Conservation (phyloP, 2,329 filamentous ascomycete genomes). For the Pseudophaeomoniella oleicola region DNA sequence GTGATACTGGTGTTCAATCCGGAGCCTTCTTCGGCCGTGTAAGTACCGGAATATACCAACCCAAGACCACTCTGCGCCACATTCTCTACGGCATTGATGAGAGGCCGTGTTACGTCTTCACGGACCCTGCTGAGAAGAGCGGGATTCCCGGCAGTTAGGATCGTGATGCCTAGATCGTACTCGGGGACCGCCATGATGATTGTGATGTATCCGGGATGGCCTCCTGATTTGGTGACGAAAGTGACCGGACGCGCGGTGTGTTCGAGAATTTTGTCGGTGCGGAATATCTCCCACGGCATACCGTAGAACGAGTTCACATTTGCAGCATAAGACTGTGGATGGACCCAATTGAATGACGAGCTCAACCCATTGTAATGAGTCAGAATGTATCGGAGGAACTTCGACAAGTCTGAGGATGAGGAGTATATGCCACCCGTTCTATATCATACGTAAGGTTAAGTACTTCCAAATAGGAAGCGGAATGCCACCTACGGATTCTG, state of each 20-base stretch:
- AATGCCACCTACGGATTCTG: conserved; percentile 19
- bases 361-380: conserved; percentile 26
- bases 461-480: neutral
- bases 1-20: conserved; percentile 9
- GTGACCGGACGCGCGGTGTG: conserved; percentile 23
- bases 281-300: conserved; percentile 33
- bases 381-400: conserved; percentile 27
- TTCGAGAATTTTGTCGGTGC: conserved; percentile 22
- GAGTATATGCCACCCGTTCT: conserved; percentile 27
- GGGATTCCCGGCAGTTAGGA: conserved; percentile 17
- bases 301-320: conserved; percentile 27
- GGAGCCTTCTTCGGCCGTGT: conserved; percentile 5
- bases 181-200: conserved; percentile 26
- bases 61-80: conserved; percentile 6
- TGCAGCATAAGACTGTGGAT: conserved; percentile 21
- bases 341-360: conserved; percentile 27
- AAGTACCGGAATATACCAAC: conserved; percentile 6
- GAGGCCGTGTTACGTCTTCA: conserved; percentile 7
- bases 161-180: conserved; percentile 33
- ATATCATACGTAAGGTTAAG: neutral
- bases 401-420: conserved; percentile 25
- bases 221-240: conserved; percentile 30
- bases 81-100: conserved; percentile 10
- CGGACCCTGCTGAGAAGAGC: conserved; percentile 4
- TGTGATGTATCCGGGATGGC: conserved; percentile 26